Percentiles rank a stretch among this genome's conserved stretches.
Evolutionary conservation across 192 early-diverging fungal genomes (phyloP).

Genomic region (Rhizophagus clarus): DNA sequence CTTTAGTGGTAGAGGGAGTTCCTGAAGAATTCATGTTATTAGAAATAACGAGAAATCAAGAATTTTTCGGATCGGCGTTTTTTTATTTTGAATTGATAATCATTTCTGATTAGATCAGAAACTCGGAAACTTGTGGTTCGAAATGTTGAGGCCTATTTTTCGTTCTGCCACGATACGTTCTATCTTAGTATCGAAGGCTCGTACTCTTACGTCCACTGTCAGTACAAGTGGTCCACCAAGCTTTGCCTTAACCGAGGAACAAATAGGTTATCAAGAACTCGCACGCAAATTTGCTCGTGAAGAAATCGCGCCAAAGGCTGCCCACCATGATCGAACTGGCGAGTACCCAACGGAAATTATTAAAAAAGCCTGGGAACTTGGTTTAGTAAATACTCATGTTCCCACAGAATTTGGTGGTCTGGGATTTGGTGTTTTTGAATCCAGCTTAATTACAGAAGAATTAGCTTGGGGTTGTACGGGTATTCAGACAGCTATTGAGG

Average conservation of each 20-base stretch:
- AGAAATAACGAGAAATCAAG: neutral
- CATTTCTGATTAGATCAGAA: too few relatives aligned
- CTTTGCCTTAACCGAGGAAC: constrained; percentile 83
- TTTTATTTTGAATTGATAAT: neutral
- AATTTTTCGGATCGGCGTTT: neutral
- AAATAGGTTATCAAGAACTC: constrained; percentile 83
- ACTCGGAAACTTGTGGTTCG: neutral
- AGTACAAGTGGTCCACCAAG: constrained; percentile 29
- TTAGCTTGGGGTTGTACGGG: constrained; percentile 92
- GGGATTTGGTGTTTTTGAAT: constrained; percentile 87
- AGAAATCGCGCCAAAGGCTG: constrained; percentile 88
- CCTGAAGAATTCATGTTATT: neutral
- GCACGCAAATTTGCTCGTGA: constrained; percentile 88
- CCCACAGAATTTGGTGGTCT: constrained; percentile 84
- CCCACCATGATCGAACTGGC: constrained; percentile 91
- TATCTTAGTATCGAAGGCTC: neutral
- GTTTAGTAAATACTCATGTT: constrained; percentile 90
- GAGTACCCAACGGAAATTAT: constrained; percentile 87
- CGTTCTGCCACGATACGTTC: neutral
- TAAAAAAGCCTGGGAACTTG: constrained; percentile 91
- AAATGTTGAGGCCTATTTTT: neutral
- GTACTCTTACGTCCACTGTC: neutral
- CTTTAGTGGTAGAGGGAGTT: neutral
- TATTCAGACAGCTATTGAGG: constrained; percentile 96
- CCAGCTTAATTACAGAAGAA: constrained; percentile 87